Evolutionary conservation across 116 monocot genomes (phyloP), one percentile per base, ranked within the genome.

Genomic region (Dioscorea cayenensis): DNA sequence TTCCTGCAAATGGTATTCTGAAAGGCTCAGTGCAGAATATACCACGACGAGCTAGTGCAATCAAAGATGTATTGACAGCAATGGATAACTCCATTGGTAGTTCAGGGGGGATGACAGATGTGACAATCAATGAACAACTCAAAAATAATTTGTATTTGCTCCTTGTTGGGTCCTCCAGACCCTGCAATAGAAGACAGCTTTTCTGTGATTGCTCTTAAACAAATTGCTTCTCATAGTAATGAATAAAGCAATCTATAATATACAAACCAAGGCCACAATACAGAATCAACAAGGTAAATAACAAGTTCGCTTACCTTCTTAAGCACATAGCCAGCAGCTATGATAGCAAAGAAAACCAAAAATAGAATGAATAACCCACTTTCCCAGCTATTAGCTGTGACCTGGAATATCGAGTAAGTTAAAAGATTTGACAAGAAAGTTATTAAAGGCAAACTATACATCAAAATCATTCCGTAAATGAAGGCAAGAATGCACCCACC

Each of bases 11-110:
- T 17, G 97, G 97, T 74, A 99, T 99, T 80, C 97, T 88, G 73
- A 99, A 99, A 72, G 97, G 97, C 68, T 99, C 97, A 6, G 97
- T 97, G 81, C 97, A 97, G 72, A 97, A 97, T 73, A 97, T 93
- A 63, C 97, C 97, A 74, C 86, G 84, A 28, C 93, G 90, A 63
- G 97, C 88, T 71, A 99, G 82, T 49, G 97, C 97, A 82, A 99
- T 99, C 50, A 99, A 78, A 77, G 97, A 99, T 77, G 97, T 99
- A 80, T 99, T 99, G 17, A 99, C 97, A 78, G 94, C 97, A 72
- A 99, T 99, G 58, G 97, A 99, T 60, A 99, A 76, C 73, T 94
- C 97, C 97, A 99, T 99, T 73, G 97, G 97, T 20, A 99, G 51
- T 71, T 99, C 97, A 77, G 97, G 97, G 19, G 97, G 97, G 67